These are phyloP conservation scores for Colletotrichum tamarilloi DNA, from an alignment of 2,329 filamentous ascomycete species.

Conservation along the genomic window DNA sequence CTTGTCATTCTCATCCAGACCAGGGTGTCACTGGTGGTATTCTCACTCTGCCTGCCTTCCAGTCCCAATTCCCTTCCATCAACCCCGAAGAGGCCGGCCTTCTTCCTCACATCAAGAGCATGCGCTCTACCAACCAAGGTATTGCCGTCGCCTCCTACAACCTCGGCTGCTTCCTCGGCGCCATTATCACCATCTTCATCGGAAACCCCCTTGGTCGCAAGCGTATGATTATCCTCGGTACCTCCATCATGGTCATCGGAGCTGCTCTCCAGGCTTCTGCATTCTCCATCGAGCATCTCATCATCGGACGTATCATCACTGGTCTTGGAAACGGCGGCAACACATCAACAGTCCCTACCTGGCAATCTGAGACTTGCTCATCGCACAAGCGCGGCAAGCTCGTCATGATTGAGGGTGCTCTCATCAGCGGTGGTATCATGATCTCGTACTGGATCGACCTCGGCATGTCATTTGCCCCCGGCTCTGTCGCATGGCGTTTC, in stretches of 20 bases:
- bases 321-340: slow-evolving; percentile 50
- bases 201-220: slow-evolving; percentile 55
- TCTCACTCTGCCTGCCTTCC: slow-evolving; percentile 74
- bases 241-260: slow-evolving; percentile 56
- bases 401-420: slow-evolving; percentile 69
- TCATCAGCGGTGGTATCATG: slow-evolving; percentile 68
- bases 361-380: slow-evolving; percentile 70
- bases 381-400: slow-evolving; percentile 69
- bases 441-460: slow-evolving; percentile 72
- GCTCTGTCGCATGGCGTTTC: slow-evolving; percentile 68
- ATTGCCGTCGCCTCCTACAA: slow-evolving; percentile 68
- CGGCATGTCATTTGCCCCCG: slow-evolving; percentile 63
- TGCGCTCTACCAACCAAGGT: slow-evolving; percentile 63
- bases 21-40: slow-evolving; percentile 83
- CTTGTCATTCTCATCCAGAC: slow-evolving; percentile 61
- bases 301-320: slow-evolving; percentile 63
- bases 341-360: slow-evolving; percentile 64
- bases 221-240: slow-evolving; percentile 54
- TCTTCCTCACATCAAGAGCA: slow-evolving; percentile 45
- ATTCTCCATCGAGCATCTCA: slow-evolving; percentile 63
- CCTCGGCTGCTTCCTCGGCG: slow-evolving; percentile 67
- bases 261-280: slow-evolving; percentile 57
- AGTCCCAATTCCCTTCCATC: slow-evolving; percentile 56
- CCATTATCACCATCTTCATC: slow-evolving; percentile 46
- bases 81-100: slow-evolving; percentile 40